Evolutionary conservation across 768 basidiomycete genomes (phyloP), one percentile per base, ranked within the genome.

Genomic region (Pleurotus cornucopiae): DNA sequence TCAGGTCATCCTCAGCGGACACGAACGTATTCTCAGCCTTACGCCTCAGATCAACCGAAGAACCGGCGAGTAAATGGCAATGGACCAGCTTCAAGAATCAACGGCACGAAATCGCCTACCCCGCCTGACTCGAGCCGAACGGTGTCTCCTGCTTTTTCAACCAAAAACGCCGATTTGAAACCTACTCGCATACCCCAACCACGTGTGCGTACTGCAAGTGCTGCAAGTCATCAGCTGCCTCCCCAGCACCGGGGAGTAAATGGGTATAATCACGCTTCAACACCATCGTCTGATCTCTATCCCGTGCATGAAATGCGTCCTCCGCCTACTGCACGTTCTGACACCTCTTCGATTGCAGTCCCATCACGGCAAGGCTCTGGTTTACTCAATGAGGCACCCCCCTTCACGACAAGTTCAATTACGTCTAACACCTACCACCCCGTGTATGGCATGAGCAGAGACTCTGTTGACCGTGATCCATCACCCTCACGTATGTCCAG

Each of bases 21-120:
- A 13, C 79, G 89, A 54, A 89, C 88, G 6, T 76, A 83, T 56
- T 89, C 88, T 20, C 81, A 83, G 62, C 86, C 85, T 4, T 79
- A 78, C 58, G 59, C 71, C 13, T 71, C 78, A 40, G 78, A 82
- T 46, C 48, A 66, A 20, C 41, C 62, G 5, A 70, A 71, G 52
- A 64, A 66, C 20, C 66, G 66, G 25, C 49, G 51, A 18, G 25
- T 45, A 18, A 49, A 46, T 40, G 39, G 23, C 9, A 41, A 45
- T 30, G 23, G 12, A 9, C 7, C 47, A 46, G 25, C 45, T 45
- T n/a, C 62, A 45, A 68, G 61, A 48, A 63, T 64, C 12, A 63
- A 66, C 40, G 66, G 68, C 34, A 66, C 71, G 49, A 73, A 72
- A 30, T 61, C 62, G 46, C 64, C 57, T 57, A 54, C 72, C 21